phyloP scores from a whole-genome alignment of 129 eudicot species.

The Arctium minus region DNA sequence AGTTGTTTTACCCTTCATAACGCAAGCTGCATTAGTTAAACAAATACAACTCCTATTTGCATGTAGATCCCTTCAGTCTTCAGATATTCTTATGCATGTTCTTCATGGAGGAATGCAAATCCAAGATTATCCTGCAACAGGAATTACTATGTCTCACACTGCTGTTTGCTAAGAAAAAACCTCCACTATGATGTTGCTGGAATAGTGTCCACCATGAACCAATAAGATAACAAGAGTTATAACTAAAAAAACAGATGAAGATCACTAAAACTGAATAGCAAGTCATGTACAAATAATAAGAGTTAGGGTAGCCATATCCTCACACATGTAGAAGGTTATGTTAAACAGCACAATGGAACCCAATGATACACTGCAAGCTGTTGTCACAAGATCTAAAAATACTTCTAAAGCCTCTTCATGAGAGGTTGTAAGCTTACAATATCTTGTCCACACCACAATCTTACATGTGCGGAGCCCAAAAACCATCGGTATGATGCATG shows the following conservation, averaged over 20 bases:
- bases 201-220: background rate
- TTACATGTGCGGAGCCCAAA: too few species aligned
- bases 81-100: background rate
- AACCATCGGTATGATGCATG: too few species aligned
- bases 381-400: background rate
- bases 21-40: constrained; percentile 3
- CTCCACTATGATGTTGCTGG: background rate
- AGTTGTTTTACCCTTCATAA: constrained; percentile 9
- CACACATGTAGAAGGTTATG: background rate
- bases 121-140: background rate
- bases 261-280: background rate
- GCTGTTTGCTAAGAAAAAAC: background rate
- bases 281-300: background rate
- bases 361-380: background rate
- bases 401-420: background rate
- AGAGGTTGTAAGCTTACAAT: background rate
- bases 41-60: background rate
- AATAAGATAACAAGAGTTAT: background rate
- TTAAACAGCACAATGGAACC: background rate
- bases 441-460: too few species aligned
- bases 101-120: background rate
- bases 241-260: background rate
- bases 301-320: background rate
- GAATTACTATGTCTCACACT: background rate
- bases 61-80: background rate